phyloP scores from a whole-genome alignment of 1,284 basidiomycete species.

The Termitomyces sp. region DNA sequence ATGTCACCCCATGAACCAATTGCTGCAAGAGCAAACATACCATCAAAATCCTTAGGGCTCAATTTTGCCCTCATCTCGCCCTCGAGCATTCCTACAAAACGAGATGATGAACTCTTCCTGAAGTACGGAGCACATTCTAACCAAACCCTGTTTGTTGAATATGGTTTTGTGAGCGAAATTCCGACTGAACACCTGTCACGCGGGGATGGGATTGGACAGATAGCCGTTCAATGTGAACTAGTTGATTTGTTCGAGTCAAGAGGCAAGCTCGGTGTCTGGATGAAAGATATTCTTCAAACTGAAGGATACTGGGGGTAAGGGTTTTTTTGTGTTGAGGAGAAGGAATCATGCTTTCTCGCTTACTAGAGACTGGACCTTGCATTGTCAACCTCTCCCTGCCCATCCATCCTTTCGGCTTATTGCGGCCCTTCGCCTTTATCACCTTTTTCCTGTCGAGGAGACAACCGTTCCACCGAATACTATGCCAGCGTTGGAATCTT shows the following conservation, averaged over 20 bases:
- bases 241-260: slow-evolving; percentile 43
- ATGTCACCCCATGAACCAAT: slow-evolving; percentile 40
- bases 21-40: slow-evolving; percentile 34
- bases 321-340: not conserved
- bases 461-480: slow-evolving; percentile 20
- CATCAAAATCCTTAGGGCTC: slow-evolving; percentile 32
- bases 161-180: slow-evolving; percentile 66
- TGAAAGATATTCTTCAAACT: slow-evolving; percentile 47
- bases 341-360: slow-evolving; percentile 8
- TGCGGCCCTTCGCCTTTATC: slow-evolving; percentile 62
- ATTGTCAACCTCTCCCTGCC: slow-evolving; percentile 51
- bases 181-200: slow-evolving; percentile 23
- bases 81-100: slow-evolving; percentile 31
- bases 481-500: slow-evolving; percentile 36
- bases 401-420: slow-evolving; percentile 75
- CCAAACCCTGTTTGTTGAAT: slow-evolving; percentile 72
- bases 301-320: slow-evolving; percentile 76
- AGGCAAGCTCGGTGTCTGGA: slow-evolving; percentile 35
- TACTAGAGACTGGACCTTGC: slow-evolving; percentile 70
- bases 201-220: slow-evolving; percentile 41
- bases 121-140: slow-evolving; percentile 77
- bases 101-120: slow-evolving; percentile 64
- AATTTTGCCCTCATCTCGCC: slow-evolving; percentile 56
- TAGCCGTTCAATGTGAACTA: slow-evolving; percentile 58
- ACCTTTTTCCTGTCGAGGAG: slow-evolving; percentile 30